Evolutionary conservation across 495 filamentous ascomycete species (phyloP).

Genomic region (Symbiotaphrina buchneri): DNA sequence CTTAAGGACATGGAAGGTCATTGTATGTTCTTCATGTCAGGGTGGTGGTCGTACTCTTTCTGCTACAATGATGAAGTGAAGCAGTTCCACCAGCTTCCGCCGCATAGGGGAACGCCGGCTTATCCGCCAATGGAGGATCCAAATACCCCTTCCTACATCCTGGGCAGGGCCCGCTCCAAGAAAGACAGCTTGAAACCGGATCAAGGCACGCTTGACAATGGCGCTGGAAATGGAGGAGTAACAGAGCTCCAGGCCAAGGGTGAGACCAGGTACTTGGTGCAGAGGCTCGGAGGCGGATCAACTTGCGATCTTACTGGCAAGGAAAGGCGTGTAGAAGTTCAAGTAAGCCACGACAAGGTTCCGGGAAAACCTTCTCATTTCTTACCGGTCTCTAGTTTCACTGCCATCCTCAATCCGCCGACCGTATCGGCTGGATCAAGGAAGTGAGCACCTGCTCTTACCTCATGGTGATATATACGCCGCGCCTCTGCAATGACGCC

Average conservation of each 20-base stretch:
- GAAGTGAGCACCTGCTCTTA: conserved; percentile 87
- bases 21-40: conserved; percentile 77
- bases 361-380: neutral
- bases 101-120: conserved; percentile 33
- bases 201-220: conserved; percentile 6
- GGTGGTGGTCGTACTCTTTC: conserved; percentile 96
- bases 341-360: conserved; percentile 12
- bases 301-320: conserved; percentile 80
- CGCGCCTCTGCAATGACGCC: conserved; percentile 76
- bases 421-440: conserved; percentile 88
- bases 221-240: conserved; percentile 19
- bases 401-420: conserved; percentile 59
- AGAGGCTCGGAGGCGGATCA: conserved; percentile 66
- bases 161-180: conserved; percentile 34
- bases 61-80: conserved; percentile 76
- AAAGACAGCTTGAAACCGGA: conserved; percentile 14
- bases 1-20: conserved; percentile 64
- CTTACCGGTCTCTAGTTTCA: conserved; percentile 37
- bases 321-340: conserved; percentile 66
- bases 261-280: conserved; percentile 74
- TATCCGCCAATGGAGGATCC: conserved; percentile 57
- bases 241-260: conserved; percentile 62
- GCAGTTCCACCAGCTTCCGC: conserved; percentile 76
- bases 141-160: conserved; percentile 51
- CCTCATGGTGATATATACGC: conserved; percentile 84